Evolutionary conservation across 352 stramenopile species (phyloP), one percentile per base, ranked within the genome.

Genomic region (Saprolegnia diclina): DNA sequence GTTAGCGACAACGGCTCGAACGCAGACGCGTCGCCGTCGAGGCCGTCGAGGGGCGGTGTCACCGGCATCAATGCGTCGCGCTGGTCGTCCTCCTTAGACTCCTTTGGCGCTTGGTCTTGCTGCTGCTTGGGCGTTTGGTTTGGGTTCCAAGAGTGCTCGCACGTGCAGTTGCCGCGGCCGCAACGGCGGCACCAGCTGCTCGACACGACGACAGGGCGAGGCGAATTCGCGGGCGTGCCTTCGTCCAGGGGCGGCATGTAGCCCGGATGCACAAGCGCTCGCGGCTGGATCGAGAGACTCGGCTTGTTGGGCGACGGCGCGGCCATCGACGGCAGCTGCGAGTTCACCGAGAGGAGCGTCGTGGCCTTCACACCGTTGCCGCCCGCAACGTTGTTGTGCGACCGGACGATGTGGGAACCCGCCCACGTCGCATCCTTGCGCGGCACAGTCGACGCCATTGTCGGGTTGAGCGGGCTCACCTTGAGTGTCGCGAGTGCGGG

Each of bases 241-340:
- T 92, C 85, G 19, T 92, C 83, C 5, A 92, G 74, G 4, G 79
- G 79, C 10, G 82, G 83, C 85, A 92, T 92, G 65, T 91, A 88
- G 6, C 79, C 79, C 2, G 72, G 71, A 55, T 48, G 67, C 37
- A 72, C 73, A 16, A 80, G 24, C 16, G 71, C 66, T 10, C 66
- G 66, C 24, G 62, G 68, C 0, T 72, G 73, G 42, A 74, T 59
- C 37, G 73, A 70, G 14, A 75, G 61, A 0, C 71, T 48, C 42
- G 42, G 42, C 42, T 48, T 48, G 7, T 48, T 48, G 3, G 42
- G 42, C 18, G 42, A 48, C 18, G 42, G 42, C 18, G 11, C 13
- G 13, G 18, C 42, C 42, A 48, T 48, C 11, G 42, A n/a, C 18
- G 50, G 26, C 50, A 56, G 21, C 11, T 37, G 21, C 21, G 50